A percentile compares a stretch with the other conserved stretches of the same genome.
Conservation (phyloP, 148 eudicot species). For the Rhododendron simsii region DNA sequence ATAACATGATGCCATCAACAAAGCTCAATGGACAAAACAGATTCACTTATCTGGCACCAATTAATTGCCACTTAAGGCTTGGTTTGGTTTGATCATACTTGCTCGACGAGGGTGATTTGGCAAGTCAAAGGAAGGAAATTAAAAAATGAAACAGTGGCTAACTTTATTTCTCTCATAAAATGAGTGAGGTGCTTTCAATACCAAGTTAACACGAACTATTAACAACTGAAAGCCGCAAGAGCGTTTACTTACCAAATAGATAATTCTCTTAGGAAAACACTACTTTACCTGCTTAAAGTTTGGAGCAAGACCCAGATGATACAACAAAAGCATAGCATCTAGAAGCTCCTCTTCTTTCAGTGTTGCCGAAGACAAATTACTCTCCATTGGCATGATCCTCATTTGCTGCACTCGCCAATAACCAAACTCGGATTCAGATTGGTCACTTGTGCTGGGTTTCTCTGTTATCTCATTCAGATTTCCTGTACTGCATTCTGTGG, state of each 20-base stretch:
- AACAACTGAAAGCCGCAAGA: neutral
- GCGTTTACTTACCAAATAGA: neutral
- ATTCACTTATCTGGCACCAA: neutral
- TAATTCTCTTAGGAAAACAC: neutral
- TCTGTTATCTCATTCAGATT: conserved; percentile 80
- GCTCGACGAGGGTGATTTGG: neutral
- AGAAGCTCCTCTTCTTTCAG: conserved; percentile 90
- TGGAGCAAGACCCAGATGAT: conserved; percentile 90
- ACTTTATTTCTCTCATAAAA: neutral
- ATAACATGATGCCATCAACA: neutral
- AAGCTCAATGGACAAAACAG: neutral
- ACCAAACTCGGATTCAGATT: conserved; percentile 63
- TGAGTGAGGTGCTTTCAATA: neutral
- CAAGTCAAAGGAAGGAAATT: neutral
- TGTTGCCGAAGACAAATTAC: conserved; percentile 55
- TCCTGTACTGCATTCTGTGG: conserved; percentile 72
- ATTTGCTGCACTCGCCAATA: conserved; percentile 62
- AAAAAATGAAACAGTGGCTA: neutral
- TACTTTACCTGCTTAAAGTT: conserved; percentile 75
- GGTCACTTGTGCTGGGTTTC: conserved; percentile 90
- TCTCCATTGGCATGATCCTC: conserved; percentile 51
- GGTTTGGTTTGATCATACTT: neutral
- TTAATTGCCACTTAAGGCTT: neutral
- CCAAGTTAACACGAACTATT: neutral
- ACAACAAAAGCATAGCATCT: conserved; percentile 79